Evolutionary conservation across 805 yeast genomes (phyloP), one percentile per base, ranked within the genome.

Genomic region (Metschnikowia amazonensis): DNA sequence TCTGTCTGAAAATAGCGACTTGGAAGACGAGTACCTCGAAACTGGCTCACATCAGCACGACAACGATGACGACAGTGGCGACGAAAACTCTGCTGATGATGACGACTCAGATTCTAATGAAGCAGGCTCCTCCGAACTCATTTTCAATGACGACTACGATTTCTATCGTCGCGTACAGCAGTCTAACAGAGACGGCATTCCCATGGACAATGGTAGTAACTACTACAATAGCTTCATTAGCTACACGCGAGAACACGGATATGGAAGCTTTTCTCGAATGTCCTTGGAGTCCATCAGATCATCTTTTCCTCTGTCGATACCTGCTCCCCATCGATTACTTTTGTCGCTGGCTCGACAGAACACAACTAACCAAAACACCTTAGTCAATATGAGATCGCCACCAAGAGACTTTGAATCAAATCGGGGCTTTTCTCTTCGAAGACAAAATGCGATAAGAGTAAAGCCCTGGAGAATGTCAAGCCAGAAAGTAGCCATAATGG

Each of bases 391-490:
- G 33, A 20, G 16, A 29, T 17, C 31, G 10, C n/a, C 27, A 17
- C 18, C 35, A 24, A 21, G 47, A 35, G 24, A 20, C 20, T 29
- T 11, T 45, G 14, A 36, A 29, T 29, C 32, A 5, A 29, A 18
- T 20, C 27, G 32, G 8, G 65, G 56, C 11, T 45, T 63, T 6
- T 64, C 69, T 0, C 57, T 67, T 27, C 48, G 63, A 23, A 50
- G 72, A 8, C 72, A 63, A 42, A 66, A 67, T 48, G 71, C 72
- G 5, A 58, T 67, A 3, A 47, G 69, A 13, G 44, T 52, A 8
- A 29, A 11, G 33, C 47, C 20, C 31, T 42, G 24, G n/a, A 45
- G 23, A 31, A 16, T 16, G 10, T 20, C 32, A 11, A 42, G 35
- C 17, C 29, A 29, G 18, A 36, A 40, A 10, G 14, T 37, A 17